A percentile compares a stretch with the other conserved stretches of the same genome.
Conservation (phyloP, 352 stramenopile species). For the Globisporangium echinulatum region DNA sequence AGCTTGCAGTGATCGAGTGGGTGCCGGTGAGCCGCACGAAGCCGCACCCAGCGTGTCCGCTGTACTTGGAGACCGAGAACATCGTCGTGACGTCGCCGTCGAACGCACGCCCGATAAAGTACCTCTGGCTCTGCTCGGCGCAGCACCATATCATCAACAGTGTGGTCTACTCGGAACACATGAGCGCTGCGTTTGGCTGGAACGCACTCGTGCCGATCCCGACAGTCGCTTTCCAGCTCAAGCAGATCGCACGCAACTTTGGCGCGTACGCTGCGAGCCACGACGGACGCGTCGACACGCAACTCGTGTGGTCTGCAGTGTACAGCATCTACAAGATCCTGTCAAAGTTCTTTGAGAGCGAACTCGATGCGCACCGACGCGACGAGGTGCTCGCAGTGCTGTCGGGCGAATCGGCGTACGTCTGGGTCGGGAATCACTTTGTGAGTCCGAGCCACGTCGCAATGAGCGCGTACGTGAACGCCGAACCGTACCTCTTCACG, state of each 20-base stretch:
- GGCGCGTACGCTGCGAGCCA: constrained; percentile 4
- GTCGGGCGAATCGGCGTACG: constrained; percentile 32
- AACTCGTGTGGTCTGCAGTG: constrained; percentile 43
- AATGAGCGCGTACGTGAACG: constrained; percentile 38
- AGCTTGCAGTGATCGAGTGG: constrained; percentile 51
- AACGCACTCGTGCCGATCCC: constrained; percentile 25
- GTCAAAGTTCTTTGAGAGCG: constrained; percentile 51
- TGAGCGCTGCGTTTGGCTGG: constrained; percentile 44
- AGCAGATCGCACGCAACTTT: constrained; percentile 38
- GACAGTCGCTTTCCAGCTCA: constrained; percentile 44
- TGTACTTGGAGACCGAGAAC: constrained; percentile 25
- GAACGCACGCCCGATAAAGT: constrained; percentile 30
- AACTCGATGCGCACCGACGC: constrained; percentile 15
- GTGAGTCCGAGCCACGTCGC: constrained; percentile 45
- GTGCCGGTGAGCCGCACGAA: constrained; percentile 41
- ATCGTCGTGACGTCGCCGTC: constrained; percentile 42
- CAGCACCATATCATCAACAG: constrained; percentile 55
- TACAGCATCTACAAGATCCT: constrained; percentile 55
- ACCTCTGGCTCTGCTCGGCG: constrained; percentile 56
- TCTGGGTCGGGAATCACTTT: constrained; percentile 63
- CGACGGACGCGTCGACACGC: constrained; percentile 17
- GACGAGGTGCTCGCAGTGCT: constrained; percentile 30
- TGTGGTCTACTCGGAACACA: constrained; percentile 28
- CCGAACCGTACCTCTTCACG: constrained; percentile 57
- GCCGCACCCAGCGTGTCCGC: constrained; percentile 28